A percentile compares a stretch with the other conserved stretches of the same genome.
phyloP scores from a whole-genome alignment of 2,329 filamentous ascomycete species.

The Metarhizium rileyi region DNA sequence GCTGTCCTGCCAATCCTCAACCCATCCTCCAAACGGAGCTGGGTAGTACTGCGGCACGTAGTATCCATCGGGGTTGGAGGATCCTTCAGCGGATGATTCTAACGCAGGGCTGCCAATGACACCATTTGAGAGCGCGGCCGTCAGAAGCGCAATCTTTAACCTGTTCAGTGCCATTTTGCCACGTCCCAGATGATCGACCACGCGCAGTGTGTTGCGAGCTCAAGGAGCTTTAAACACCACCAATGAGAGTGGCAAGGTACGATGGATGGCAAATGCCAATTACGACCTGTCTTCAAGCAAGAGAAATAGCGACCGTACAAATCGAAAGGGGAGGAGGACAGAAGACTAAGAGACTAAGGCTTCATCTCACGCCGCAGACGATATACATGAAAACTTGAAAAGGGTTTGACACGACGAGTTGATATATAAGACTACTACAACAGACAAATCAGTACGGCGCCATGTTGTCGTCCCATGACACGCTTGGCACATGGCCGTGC shows the following conservation, averaged over 20 bases:
- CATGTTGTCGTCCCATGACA: neutral
- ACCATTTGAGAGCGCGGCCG: neutral
- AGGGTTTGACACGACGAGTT: too few relatives aligned
- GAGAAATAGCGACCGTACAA: too few relatives aligned
- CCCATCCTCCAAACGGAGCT: slow-evolving; percentile 62
- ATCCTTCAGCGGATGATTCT: neutral
- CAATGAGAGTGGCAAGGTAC: too few relatives aligned
- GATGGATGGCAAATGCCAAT: neutral
- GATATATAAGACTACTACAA: too few relatives aligned
- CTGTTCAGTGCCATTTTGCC: neutral
- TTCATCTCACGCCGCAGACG: too few relatives aligned
- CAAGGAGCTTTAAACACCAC: too few relatives aligned
- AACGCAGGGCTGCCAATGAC: neutral
- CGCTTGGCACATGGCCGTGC: neutral
- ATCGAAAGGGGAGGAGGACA: neutral
- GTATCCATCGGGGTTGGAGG: slow-evolving; percentile 11
- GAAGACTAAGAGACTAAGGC: neutral
- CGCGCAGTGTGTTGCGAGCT: too few relatives aligned
- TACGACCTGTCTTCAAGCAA: neutral
- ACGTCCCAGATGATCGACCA: too few relatives aligned
- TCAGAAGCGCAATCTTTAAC: neutral
- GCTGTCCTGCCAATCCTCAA: slow-evolving; percentile 55
- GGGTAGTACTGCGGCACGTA: slow-evolving; percentile 56
- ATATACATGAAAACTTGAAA: too few relatives aligned
- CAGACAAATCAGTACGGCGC: neutral